Evolutionary conservation across 352 stramenopile species (phyloP), one percentile per base, ranked within the genome.

Genomic region (Pythium aristosporum): DNA sequence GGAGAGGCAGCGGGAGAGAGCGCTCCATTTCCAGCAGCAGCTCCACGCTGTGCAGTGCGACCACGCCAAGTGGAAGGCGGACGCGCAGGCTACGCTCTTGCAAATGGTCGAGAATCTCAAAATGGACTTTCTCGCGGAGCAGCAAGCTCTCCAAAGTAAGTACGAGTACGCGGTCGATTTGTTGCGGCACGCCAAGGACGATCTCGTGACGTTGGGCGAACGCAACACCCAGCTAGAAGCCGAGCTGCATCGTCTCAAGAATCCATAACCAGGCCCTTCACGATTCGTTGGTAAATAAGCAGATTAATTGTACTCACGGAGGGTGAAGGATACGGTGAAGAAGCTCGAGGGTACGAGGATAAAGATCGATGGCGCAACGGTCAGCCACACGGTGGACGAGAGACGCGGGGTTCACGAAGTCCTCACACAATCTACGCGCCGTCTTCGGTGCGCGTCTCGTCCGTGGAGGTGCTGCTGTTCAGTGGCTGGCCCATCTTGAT

Each of bases 141-240:
- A 86, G 42, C 61, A 67, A 3, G 68, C 77, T 18, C 74, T 89
- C 58, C 62, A 88, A 18, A 69, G 73, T 15, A 82, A 85, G 42
- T 87, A 79, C 47, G 73, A 74, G 8, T 75, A 85, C 46, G 78
- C 69, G 0, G 69, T 86, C 3, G 47, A 66, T 49, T 65, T 93
- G 21, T 54, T 93, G 56, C 77, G 77, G 2, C 69, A 80, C n/a
- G 79, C 83, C 16, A 69, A 76, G 12, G 79, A 87, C 54, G 86
- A 94, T 54, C 86, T 94, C 48, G 64, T 82, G 11, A 57, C 72
- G 47, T 74, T 94, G 1, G 69, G 67, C 2, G 60, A 65, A 21
- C 65, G 71, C n/a, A 94, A 94, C 59, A 57, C 73, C 13, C 73
- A 82, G 44, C 70, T 92, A 13, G 75, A 92, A 36, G 69, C 70